Evolutionary conservation across 805 yeast genomes (phyloP), one percentile per base, ranked within the genome.

Genomic region (Pichia paraexigua): DNA sequence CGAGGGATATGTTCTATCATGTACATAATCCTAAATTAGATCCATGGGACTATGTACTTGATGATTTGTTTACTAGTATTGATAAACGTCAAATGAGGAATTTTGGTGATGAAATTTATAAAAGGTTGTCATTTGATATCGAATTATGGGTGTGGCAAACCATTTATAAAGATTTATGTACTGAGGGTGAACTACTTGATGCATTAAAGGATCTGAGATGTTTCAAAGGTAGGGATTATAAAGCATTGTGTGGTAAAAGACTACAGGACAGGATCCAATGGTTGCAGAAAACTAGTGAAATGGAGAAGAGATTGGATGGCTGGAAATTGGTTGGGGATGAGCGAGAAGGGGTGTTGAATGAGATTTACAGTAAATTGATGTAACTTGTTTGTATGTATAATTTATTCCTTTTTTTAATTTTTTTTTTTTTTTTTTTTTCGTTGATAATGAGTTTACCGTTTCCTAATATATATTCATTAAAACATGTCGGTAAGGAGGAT

Each of bases 21-120:
- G 71, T 78, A 25, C 77, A 77, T 58, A 71, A 65, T 58, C 81
- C 81, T 8, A 77, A 77, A 58, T 64, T 77, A 45, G 71, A 76
- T 56, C 81, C 81, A 1, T 74, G 77, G 74, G 61, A 56, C n/a
- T 59, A 59, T 35, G 44, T 55, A 17, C 30, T 50, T 1, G 53
- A 56, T 15, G 57, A 61, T 41, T 50, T 56, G 37, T 58, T 59
- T 45, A 55, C 58, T 20, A 58, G 53, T 48, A 45, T 37, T 49
- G 44, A 57, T 2, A 49, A 51, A 1, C 41, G 54, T 9, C 54
- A 53, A 20, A 59, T 61, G 32, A 55, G 68, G 39, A 60, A 64
- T 48, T 52, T 65, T 22, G 68, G 68, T 13, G 59, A 56, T 13
- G 59, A 56, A 15, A 52, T 58, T n/a, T 54, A 55, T 41, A 24